phyloP scores from a whole-genome alignment of 306 rosid genomes.

The Quillaja saponaria region DNA sequence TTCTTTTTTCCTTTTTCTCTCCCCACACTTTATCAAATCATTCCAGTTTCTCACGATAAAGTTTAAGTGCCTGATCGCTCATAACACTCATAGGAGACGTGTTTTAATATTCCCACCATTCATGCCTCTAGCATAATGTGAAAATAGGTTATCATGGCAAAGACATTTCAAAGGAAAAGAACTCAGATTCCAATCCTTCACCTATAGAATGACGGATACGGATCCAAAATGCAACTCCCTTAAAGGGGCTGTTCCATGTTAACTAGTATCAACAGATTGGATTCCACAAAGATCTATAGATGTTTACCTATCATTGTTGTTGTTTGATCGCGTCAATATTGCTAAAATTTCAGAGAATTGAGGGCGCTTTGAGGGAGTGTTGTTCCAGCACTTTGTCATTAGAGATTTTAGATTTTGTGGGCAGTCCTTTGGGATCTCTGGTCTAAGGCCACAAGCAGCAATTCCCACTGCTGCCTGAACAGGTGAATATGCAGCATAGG shows the following conservation, averaged over 20 bases:
- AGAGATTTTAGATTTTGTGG: conserved; percentile 69
- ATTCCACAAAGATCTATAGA: conserved; percentile 18
- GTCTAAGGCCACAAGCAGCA: conserved; percentile 99
- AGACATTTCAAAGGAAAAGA: conserved; percentile 8
- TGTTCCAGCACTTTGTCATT: conserved; percentile 96
- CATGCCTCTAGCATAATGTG: conserved; percentile 32
- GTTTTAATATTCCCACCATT: conserved; percentile 31
- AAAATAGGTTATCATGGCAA: conserved; percentile 26
- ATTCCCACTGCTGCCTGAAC: conserved; percentile 97
- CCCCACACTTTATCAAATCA: conserved; percentile 13
- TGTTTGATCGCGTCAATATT: conserved; percentile 51
- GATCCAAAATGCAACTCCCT: conserved; percentile 36
- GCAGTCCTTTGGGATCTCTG: conserved; percentile 92
- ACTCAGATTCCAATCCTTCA: neutral
- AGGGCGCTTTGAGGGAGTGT: conserved; percentile 86
- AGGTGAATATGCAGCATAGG: conserved; percentile 82
- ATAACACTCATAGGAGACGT: conserved; percentile 27
- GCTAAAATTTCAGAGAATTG: conserved; percentile 75
- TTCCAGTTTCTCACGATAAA: conserved; percentile 27
- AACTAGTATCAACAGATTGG: conserved; percentile 32
- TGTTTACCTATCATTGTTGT: conserved; percentile 52
- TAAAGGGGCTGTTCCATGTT: conserved; percentile 25
- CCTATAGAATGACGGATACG: conserved; percentile 6
- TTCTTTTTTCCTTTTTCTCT: conserved; percentile 2
- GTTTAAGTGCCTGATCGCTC: conserved; percentile 26